Conservation (phyloP, 768 basidiomycete species). For the Tubosaeta sp. region DNA sequence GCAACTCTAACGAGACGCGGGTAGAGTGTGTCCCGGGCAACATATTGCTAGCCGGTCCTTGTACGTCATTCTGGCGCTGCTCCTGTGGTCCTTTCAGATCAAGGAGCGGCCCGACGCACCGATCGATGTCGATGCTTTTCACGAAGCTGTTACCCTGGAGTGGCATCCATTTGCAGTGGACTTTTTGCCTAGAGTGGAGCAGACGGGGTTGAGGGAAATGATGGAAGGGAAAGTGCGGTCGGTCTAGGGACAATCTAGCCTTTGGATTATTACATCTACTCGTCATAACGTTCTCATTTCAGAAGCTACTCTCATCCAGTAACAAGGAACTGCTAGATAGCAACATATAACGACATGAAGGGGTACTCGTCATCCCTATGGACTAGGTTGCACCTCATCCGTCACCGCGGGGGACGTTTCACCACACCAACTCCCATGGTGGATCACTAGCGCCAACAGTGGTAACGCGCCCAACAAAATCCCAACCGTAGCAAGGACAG, state of each 20-base stretch:
- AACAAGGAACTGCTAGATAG: no score
- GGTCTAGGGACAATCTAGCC: not conserved
- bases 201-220: conserved; percentile 1
- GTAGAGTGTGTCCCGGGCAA: conserved; percentile 56
- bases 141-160: conserved; percentile 54
- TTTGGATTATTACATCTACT: not conserved
- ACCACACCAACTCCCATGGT: not conserved
- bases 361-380: no score
- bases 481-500: not conserved
- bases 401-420: not conserved
- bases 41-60: conserved; percentile 45
- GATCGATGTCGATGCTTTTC: conserved; percentile 56
- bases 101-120: conserved; percentile 41
- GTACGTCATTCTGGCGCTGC: conserved; percentile 54
- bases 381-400: no score
- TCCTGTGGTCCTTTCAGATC: conserved; percentile 59
- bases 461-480: conserved; percentile 13
- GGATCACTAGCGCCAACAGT: conserved; percentile 2
- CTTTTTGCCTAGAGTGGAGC: conserved; percentile 43
- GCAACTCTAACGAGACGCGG: not conserved
- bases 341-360: no score
- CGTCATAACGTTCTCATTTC: not conserved
- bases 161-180: conserved; percentile 51
- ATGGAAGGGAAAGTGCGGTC: not conserved
- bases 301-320: no score